phyloP scores from a whole-genome alignment of 305 asterid genomes.

The Fraxinus xanthoxyloides region DNA sequence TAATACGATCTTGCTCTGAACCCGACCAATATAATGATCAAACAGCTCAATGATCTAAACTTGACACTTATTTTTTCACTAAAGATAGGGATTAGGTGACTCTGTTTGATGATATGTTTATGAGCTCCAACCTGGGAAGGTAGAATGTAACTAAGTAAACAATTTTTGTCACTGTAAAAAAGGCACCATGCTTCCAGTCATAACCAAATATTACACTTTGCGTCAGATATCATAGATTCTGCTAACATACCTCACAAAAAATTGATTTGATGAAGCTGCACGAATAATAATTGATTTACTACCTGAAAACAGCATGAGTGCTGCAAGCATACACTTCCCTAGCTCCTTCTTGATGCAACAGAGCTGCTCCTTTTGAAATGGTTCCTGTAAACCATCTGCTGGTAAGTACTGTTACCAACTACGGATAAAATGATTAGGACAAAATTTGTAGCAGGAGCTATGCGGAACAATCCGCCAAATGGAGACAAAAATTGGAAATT shows the following conservation, averaged over 20 bases:
- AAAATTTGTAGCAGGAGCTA: neutral
- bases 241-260: neutral
- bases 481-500: neutral
- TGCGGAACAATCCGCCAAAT: neutral
- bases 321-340: constrained; percentile 96
- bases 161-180: neutral
- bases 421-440: constrained; percentile 14
- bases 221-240: neutral
- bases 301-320: constrained; percentile 96
- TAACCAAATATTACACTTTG: neutral
- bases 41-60: constrained; percentile 15
- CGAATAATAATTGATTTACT: constrained; percentile 15
- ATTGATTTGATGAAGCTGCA: neutral
- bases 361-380: constrained; percentile 88
- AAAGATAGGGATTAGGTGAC: neutral
- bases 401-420: constrained; percentile 15
- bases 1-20: neutral
- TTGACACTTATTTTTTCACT: neutral
- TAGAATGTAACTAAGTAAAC: neutral
- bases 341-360: constrained; percentile 93
- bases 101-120: neutral
- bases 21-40: neutral
- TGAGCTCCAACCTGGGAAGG: neutral
- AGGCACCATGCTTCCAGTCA: neutral
- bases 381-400: constrained; percentile 54